Percentiles rank a stretch among this genome's conserved stretches.
Conservation (phyloP, 306 rosid genomes). For the Prunus campanulata region DNA sequence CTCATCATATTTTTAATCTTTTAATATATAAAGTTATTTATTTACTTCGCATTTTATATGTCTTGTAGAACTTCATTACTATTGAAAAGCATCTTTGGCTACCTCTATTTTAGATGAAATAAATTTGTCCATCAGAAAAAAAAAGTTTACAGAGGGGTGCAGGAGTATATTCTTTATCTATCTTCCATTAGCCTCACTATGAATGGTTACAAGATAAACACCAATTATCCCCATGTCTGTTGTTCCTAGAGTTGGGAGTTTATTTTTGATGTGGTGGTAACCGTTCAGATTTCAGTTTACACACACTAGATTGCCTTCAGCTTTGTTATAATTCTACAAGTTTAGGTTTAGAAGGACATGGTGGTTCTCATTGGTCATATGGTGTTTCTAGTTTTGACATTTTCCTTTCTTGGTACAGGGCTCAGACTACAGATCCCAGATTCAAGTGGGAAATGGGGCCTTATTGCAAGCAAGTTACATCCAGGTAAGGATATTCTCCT, state of each 20-base stretch:
- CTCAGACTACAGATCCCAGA: conserved; percentile 70
- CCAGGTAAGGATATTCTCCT: conserved; percentile 47
- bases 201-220: not conserved
- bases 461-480: conserved; percentile 84
- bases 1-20: not conserved
- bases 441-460: conserved; percentile 86
- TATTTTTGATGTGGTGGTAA: too few relatives aligned
- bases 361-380: not conserved
- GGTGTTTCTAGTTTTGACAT: not conserved
- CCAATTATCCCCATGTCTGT: not conserved
- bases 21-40: not conserved
- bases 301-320: not conserved
- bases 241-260: too few relatives aligned
- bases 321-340: not conserved
- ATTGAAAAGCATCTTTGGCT: not conserved
- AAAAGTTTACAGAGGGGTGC: not conserved
- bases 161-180: not conserved
- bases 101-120: not conserved
- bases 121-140: not conserved
- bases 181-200: not conserved
- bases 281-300: not conserved
- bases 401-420: conserved; percentile 52
- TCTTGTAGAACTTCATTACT: not conserved
- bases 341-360: not conserved
- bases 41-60: not conserved